Base-by-base conservation (phyloP, 441 rosid genomes). In the Heliophila coronopifolia region DNA sequence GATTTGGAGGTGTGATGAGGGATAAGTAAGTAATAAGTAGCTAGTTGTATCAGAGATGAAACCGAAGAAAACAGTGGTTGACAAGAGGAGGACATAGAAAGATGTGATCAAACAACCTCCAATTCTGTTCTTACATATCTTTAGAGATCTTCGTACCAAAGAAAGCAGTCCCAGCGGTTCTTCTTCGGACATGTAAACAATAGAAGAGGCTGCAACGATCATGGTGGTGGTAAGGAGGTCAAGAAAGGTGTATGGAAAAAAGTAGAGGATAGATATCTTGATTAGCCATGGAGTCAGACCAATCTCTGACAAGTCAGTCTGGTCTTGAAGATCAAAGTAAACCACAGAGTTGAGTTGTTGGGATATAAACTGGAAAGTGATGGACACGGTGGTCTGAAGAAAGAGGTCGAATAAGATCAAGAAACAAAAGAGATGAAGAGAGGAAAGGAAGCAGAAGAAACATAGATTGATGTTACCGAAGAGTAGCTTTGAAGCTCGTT, bases 91-190 rank as follows among this genome's bases (percentile, higher is more conserved):
- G 27, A 62, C 65, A n/a, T 48, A 61, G 3, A 66, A 6, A 11
- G 62, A 69, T 4, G 79, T 73, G 19, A 69, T 18, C 7, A 71
- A 12, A 32, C 77, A 70, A 17, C 79, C 74, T 41, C 32, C 18
- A 57, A 37, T 9, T 63, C 58, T 36, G 40, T 28, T 50, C 22
- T 22, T 20, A 15, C 60, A 61, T 27, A 28, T 45, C 9, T 67
- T 43, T 16, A 44, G 11, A 3, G 52, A 27, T 17, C 34, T 63
- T 12, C 7, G 3, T 9, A 44, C 33, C 51, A 64, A 9, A 0
- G 19, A 55, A 12, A 20, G 17, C 2, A 75, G 41, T 37, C 35
- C 31, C 7, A 42, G 10, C 5, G 37, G 49, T 40, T 30, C 48
- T 28, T 73, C 66, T 6, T 41, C n/a, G 3, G 28, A 53, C 23